Conservation (phyloP, 345 rosid species). For the Sisymbrium altissimum region DNA sequence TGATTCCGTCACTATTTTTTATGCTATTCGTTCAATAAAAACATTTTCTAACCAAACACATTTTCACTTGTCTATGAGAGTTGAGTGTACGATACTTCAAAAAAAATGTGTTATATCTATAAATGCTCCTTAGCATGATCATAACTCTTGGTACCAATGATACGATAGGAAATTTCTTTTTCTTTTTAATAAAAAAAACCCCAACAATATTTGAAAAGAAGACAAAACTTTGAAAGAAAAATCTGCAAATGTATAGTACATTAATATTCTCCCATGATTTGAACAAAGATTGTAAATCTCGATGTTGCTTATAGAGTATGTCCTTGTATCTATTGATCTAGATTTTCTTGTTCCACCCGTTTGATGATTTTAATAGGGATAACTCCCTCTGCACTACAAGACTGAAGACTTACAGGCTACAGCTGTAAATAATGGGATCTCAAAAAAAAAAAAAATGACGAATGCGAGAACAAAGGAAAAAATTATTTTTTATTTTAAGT, state of each 20-base stretch:
- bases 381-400: background rate
- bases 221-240: constrained; percentile 16
- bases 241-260: constrained; percentile 4
- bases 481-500: background rate
- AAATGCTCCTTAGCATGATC: background rate
- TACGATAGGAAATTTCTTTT: background rate
- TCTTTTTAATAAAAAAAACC: no score
- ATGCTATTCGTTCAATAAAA: background rate
- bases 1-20: constrained; percentile 30
- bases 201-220: background rate
- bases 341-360: constrained; percentile 6
- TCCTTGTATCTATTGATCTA: constrained; percentile 23
- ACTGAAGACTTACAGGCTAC: background rate
- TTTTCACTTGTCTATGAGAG: constrained; percentile 3
- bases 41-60: background rate
- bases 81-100: background rate
- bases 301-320: constrained; percentile 21
- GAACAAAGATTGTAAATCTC: constrained; percentile 25
- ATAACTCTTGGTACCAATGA: background rate
- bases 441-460: background rate
- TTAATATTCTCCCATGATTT: constrained; percentile 30
- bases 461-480: background rate
- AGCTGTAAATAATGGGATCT: constrained; percentile 18
- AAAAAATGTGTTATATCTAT: background rate
- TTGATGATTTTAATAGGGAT: constrained; percentile 7